Conservation (phyloP, 768 basidiomycete genomes). For the Boletus rubropictus region DNA sequence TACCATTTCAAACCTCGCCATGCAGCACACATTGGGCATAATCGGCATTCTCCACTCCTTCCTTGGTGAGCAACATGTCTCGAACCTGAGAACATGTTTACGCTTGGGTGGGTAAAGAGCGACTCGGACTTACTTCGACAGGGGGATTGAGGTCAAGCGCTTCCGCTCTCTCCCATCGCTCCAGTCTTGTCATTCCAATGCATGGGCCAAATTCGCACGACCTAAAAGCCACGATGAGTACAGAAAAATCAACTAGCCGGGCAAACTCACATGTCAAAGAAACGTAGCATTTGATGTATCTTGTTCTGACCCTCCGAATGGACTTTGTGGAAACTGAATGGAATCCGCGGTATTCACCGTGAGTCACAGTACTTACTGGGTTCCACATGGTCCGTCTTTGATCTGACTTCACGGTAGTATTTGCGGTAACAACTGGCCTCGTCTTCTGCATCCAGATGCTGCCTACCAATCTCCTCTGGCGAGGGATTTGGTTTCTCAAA, state of each 20-base stretch:
- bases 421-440: conserved; percentile 50
- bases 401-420: conserved; percentile 41
- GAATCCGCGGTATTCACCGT: neutral
- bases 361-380: conserved; percentile 46
- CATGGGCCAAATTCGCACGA: conserved; percentile 79
- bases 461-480: conserved; percentile 13
- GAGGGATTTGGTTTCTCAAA: conserved; percentile 3
- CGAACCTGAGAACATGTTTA: conserved; percentile 47
- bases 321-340: conserved; percentile 38
- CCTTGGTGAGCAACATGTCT: conserved; percentile 66
- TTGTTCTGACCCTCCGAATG: conserved; percentile 57
- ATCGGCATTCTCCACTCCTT: conserved; percentile 49
- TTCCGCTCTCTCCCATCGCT: conserved; percentile 84
- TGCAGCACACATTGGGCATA: conserved; percentile 63
- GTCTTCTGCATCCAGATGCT: conserved; percentile 38
- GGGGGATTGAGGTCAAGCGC: conserved; percentile 78
- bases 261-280: conserved; percentile 65
- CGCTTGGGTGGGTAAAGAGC: neutral
- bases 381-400: conserved; percentile 49
- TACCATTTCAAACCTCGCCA: conserved; percentile 29
- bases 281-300: conserved; percentile 66
- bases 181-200: conserved; percentile 70
- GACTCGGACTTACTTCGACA: conserved; percentile 47
- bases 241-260: neutral
- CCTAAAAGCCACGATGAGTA: conserved; percentile 33